A percentile compares a stretch with the other conserved stretches of the same genome.
Evolutionary conservation across 2,329 filamentous ascomycete species (phyloP).

Genomic region (Penicillium sp.): DNA sequence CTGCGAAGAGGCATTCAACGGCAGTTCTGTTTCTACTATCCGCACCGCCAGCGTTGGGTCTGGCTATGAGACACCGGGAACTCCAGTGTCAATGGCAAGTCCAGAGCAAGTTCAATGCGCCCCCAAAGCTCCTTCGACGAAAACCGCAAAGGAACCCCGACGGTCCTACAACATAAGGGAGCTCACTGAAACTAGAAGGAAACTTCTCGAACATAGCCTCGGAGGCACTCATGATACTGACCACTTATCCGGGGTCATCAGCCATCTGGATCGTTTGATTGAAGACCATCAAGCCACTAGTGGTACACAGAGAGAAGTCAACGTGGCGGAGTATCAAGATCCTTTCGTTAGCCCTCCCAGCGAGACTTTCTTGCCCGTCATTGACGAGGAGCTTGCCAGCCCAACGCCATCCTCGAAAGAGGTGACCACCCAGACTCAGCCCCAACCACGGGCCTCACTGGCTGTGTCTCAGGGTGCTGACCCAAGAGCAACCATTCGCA

Average conservation of each 20-base stretch:
- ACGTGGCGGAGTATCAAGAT: conserved; percentile 18
- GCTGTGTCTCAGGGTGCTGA: conserved; percentile 14
- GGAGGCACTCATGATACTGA: conserved; percentile 48
- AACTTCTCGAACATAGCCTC: conserved; percentile 55
- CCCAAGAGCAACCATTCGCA: conserved; percentile 54
- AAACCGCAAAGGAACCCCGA: conserved; percentile 48
- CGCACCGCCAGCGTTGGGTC: conserved; percentile 46
- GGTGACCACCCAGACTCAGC: conserved; percentile 11
- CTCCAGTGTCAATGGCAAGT: conserved; percentile 42
- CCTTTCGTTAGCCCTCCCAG: conserved; percentile 14
- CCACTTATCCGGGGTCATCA: conserved; percentile 62
- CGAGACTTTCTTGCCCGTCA: conserved; percentile 48
- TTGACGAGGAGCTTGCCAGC: conserved; percentile 50
- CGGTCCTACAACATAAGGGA: conserved; percentile 57
- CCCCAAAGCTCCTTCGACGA: conserved; percentile 30
- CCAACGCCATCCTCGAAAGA: conserved; percentile 13
- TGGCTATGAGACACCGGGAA: conserved; percentile 55
- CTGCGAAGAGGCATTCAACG: conserved; percentile 90
- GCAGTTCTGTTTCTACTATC: conserved; percentile 58
- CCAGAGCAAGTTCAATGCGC: conserved; percentile 25
- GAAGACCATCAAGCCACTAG: conserved; percentile 37
- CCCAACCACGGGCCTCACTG: conserved; percentile 8
- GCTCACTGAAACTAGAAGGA: conserved; percentile 59
- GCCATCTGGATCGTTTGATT: conserved; percentile 61
- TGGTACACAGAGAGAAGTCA: neutral